phyloP scores from a whole-genome alignment of 345 rosid genomes.

The Eucalyptus curtisii region DNA sequence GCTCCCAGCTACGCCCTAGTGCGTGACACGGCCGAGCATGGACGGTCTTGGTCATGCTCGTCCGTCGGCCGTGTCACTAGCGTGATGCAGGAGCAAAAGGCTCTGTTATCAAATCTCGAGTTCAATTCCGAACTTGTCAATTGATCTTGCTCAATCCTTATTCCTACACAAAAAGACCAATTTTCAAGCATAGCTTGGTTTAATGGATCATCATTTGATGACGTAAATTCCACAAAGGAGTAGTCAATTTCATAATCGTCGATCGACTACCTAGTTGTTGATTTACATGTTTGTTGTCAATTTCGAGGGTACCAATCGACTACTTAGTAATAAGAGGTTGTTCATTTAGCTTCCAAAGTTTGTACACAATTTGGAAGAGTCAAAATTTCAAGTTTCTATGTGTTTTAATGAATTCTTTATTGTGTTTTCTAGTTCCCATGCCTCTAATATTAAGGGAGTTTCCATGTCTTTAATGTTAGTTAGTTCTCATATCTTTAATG shows the following conservation, averaged over 20 bases:
- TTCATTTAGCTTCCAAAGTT: not conserved
- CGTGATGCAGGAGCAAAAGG: not conserved
- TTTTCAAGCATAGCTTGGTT: not conserved
- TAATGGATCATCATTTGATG: not conserved
- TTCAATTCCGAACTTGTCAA: too few relatives aligned
- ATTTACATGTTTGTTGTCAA: not conserved
- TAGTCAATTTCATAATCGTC: not conserved
- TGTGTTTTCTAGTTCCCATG: not conserved
- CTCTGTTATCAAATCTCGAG: not conserved
- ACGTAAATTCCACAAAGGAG: not conserved
- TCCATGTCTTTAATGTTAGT: not conserved
- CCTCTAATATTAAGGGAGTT: not conserved
- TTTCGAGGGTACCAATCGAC: fast-evolving
- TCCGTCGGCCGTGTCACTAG: too few relatives aligned
- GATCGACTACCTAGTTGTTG: fast-evolving
- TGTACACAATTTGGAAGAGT: not conserved
- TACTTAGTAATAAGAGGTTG: not conserved
- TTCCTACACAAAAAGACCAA: fast-evolving
- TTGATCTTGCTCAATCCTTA: not conserved
- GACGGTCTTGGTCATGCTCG: too few relatives aligned
- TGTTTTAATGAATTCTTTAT: not conserved
- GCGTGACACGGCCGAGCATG: too few relatives aligned
- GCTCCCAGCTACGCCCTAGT: too few relatives aligned
- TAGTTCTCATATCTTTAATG: not conserved
- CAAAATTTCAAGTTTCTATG: not conserved